Evolutionary conservation across 257 asterid genomes (phyloP), one percentile per base, ranked within the genome.

Genomic region (Petunia axillaris): DNA sequence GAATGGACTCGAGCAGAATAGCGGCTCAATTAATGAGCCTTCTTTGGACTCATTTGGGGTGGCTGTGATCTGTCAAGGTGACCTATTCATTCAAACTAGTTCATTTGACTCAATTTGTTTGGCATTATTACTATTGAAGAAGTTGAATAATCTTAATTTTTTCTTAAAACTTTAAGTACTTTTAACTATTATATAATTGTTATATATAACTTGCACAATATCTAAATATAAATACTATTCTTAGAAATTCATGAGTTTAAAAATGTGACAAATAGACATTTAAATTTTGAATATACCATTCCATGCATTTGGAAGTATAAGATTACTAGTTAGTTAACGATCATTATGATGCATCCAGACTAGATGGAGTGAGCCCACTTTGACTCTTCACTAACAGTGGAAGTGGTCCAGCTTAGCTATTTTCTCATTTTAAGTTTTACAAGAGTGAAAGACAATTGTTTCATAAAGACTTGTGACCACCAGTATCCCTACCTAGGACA

Each of bases 11-110:
- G 43, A 41, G 25, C 36, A 1, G 5, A 65, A 14, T 14, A 15
- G 37, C 74, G 7, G 62, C 55, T 15, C 76, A 68, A 43, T 68
- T 67, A 68, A 16, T 68, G 76, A 16, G 16, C 76, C 57, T 68
- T 8, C 25, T 57, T 63, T 43, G 2, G 40, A 9, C 57, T n/a
- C 57, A 15, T 66, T 41, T 41, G 75, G 71, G 54, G 53, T 41
- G 54, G 13, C 75, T 40, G 64, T 16, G 64, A 59, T 6, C 75
- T 40, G 64, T 16, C 38, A 59, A 16, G 10, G 9, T 59, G 37
- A 2, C 75, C 8, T 6, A 39, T 66, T 66, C 25, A 25, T 25
- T 25, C 25, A 25, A 25, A 25, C 25, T 41, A 41, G 6, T 41
- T 15, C 54, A 43, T 15, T 68, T 44, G 57, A n/a, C 8, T 44